Conservation (phyloP, 2,329 filamentous ascomycete species). For the Epichloe amarillans region DNA sequence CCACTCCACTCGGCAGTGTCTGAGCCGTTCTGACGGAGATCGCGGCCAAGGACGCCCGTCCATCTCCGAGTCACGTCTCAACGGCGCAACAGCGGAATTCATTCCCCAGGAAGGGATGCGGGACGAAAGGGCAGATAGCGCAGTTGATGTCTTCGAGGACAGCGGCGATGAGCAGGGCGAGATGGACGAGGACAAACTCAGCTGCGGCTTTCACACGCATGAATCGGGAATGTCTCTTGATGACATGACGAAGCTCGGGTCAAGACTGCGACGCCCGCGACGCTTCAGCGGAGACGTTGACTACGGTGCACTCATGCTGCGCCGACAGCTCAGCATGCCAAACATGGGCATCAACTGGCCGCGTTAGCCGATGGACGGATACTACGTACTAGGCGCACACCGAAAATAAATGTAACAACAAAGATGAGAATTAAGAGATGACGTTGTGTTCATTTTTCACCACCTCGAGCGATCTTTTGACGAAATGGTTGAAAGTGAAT, state of each 20-base stretch:
- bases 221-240: not conserved
- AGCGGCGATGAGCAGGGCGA: not conserved
- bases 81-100: conserved; percentile 19
- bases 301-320: not conserved
- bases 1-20: conserved; percentile 4
- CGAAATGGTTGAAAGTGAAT: not conserved
- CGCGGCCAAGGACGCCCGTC: not conserved
- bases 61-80: conserved; percentile 11
- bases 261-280: not conserved
- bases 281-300: not conserved
- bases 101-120: conserved; percentile 10
- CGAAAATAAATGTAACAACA: too few species aligned
- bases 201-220: not conserved
- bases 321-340: conserved; percentile 1
- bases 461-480: too few species aligned
- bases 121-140: not conserved
- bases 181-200: not conserved
- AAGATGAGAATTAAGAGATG: too few species aligned
- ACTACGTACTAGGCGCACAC: too few species aligned
- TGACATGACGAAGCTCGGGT: not conserved
- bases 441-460: too few species aligned
- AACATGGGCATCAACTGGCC: not conserved
- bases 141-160: not conserved
- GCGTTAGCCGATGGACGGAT: not conserved
- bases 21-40: not conserved